Base-by-base conservation (phyloP, 768 basidiomycete genomes). In the Rhizopogon vulgaris region DNA sequence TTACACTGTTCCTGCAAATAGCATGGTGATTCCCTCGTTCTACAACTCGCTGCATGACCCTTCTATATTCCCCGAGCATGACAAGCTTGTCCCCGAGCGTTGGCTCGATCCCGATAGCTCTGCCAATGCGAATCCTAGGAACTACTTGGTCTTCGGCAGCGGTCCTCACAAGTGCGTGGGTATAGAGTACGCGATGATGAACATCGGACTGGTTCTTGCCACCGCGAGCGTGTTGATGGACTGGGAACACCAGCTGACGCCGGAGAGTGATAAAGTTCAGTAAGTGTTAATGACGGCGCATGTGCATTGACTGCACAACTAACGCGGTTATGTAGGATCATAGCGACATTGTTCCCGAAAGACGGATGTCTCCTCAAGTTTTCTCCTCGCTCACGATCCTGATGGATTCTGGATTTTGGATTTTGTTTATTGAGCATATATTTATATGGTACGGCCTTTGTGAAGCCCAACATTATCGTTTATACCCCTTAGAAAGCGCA, bases 321-420 rank as follows among this genome's bases (percentile, higher is more conserved):
- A 37, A 52, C 22, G 22, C 27, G 32, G 41, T 14, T 32, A 38
- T 57, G 27, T 57, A 91, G 89, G 46, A 91, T 97, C 56, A 92
- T 97, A 58, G 90, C 94, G n/a, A 96, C 93, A 18, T 71, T 98
- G 39, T 99, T 99, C 82, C 96, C 96, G 10, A 85, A 90, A 68
- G 94, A 97, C 62, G 91, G 90, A 39, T 91, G 92, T 60, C 70
- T 80, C 52, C 77, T 97, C 56, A 89, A 83, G 63, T 79, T 95
- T 59, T 76, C 79, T 2, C 86, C 90, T 28, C 81, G 86, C 48
- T 52, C 68, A 22, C 66, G 51, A 47, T 64, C 63, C 52, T 34
- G 50, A 49, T 34, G n/a, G 43, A 14, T 15, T 17, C 22, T 22
- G 22, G 22, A 22, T 47, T 22, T 30, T 40, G 8, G 24, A 10